These are phyloP conservation scores for Cladophialophora carrionii DNA, from an alignment of 2,329 filamentous ascomycete species.

Conservation along the genomic window DNA sequence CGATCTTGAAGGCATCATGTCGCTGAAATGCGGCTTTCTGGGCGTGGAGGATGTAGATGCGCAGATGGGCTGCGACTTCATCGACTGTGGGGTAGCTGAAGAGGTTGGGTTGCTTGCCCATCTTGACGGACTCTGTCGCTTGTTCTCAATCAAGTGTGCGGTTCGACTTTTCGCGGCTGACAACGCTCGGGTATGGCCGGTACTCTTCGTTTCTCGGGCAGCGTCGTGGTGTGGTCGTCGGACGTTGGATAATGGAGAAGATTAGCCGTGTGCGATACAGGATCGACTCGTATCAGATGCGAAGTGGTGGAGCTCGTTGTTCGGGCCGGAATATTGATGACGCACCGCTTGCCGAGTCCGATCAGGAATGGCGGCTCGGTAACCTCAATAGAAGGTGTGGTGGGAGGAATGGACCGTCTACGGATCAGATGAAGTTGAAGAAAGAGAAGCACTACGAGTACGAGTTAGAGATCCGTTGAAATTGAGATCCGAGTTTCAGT, in stretches of 20 bases:
- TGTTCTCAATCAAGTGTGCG: background rate
- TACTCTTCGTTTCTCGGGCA: slow-evolving; percentile 2
- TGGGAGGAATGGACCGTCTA: background rate
- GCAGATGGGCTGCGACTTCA: slow-evolving; percentile 74
- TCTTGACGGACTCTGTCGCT: slow-evolving; percentile 31
- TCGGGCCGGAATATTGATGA: slow-evolving; percentile 19
- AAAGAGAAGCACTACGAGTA: background rate
- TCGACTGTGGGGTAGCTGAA: slow-evolving; percentile 75
- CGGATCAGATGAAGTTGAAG: background rate
- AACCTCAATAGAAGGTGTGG: background rate
- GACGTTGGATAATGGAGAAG: background rate
- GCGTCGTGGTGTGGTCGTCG: background rate
- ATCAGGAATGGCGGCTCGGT: background rate
- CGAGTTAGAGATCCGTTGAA: background rate
- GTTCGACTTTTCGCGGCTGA: background rate
- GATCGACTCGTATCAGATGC: background rate
- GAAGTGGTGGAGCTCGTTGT: slow-evolving; percentile 12
- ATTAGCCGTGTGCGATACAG: background rate
- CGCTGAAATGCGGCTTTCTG: slow-evolving; percentile 79
- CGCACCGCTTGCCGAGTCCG: slow-evolving; percentile 3
- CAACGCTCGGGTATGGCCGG: background rate
- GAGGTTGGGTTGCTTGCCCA: slow-evolving; percentile 61
- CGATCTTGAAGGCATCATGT: slow-evolving; percentile 85
- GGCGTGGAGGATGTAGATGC: slow-evolving; percentile 77
- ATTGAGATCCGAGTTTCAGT: background rate